Conservation (phyloP, 495 filamentous ascomycete species). For the Lasiosphaeria hispida region DNA sequence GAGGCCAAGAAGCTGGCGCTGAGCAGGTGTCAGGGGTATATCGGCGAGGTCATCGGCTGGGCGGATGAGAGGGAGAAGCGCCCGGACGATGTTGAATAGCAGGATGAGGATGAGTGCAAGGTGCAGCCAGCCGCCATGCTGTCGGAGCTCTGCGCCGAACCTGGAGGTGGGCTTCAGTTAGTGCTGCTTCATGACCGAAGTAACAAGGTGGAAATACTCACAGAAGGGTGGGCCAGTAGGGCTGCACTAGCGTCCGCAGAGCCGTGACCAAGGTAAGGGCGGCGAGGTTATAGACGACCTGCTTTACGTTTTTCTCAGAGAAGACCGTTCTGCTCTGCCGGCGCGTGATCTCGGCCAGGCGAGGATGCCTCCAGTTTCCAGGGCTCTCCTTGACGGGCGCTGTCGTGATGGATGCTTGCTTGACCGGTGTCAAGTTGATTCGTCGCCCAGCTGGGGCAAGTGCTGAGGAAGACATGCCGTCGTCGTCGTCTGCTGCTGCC, state of each 20-base stretch:
- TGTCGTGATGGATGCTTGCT: constrained; percentile 31
- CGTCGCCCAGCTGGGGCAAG: constrained; percentile 16
- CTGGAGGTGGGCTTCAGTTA: constrained; percentile 3
- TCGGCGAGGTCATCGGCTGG: constrained; percentile 75
- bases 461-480: constrained; percentile 17
- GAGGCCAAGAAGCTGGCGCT: constrained; percentile 81
- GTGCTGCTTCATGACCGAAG: background rate
- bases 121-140: constrained; percentile 37
- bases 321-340: constrained; percentile 74
- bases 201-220: constrained; percentile 9
- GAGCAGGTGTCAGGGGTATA: constrained; percentile 86
- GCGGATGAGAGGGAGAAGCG: constrained; percentile 65
- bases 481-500: background rate
- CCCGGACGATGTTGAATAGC: constrained; percentile 55
- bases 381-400: constrained; percentile 48
- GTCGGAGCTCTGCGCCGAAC: constrained; percentile 8
- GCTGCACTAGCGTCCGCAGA: constrained; percentile 25
- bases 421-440: constrained; percentile 42
- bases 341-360: constrained; percentile 70
- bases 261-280: constrained; percentile 50
- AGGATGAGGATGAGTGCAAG: constrained; percentile 56
- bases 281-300: constrained; percentile 60
- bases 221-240: constrained; percentile 23
- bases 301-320: constrained; percentile 63
- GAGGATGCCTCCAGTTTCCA: constrained; percentile 86